A percentile compares a stretch with the other conserved stretches of the same genome.
These are phyloP conservation scores for Cladophialophora yegresii DNA, from an alignment of 2,329 filamentous ascomycete genomes.

Conservation along the genomic window DNA sequence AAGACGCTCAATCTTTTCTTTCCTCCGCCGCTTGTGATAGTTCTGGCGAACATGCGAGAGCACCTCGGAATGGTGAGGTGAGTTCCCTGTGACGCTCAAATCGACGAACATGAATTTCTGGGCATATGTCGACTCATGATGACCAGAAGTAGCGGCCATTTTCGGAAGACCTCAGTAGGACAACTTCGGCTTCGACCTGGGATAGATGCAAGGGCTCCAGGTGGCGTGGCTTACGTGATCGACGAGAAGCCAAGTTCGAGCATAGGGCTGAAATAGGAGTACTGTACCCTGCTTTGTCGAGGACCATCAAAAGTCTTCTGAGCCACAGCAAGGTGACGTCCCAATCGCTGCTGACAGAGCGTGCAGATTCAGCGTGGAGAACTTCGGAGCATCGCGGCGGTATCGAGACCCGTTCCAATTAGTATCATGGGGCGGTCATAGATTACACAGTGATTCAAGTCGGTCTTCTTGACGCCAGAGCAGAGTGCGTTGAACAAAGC, in stretches of 20 bases:
- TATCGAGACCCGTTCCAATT: no score
- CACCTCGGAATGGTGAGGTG: slow-evolving; percentile 1
- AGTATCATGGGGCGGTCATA: no score
- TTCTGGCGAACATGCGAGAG: slow-evolving; percentile 9
- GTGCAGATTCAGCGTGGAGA: no score
- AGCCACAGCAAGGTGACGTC: neutral
- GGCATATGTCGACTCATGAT: neutral
- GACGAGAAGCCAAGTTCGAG: neutral
- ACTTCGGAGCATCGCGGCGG: no score
- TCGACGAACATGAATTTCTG: slow-evolving; percentile 8
- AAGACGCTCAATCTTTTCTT: neutral
- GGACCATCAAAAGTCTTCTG: neutral
- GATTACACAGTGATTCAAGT: no score
- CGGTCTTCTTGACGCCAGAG: no score
- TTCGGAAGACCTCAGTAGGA: neutral
- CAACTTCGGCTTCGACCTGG: neutral
- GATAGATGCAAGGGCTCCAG: neutral
- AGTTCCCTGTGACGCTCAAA: neutral
- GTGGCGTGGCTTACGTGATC: neutral
- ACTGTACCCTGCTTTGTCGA: neutral
- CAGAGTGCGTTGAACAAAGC: neutral
- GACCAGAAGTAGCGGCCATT: neutral
- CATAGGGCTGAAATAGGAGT: neutral
- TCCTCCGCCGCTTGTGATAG: slow-evolving; percentile 1
- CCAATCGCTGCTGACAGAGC: neutral